These are phyloP conservation scores for Paraurostyla sp. DNA, from an alignment of 73 alveolate species.

Conservation along the genomic window DNA sequence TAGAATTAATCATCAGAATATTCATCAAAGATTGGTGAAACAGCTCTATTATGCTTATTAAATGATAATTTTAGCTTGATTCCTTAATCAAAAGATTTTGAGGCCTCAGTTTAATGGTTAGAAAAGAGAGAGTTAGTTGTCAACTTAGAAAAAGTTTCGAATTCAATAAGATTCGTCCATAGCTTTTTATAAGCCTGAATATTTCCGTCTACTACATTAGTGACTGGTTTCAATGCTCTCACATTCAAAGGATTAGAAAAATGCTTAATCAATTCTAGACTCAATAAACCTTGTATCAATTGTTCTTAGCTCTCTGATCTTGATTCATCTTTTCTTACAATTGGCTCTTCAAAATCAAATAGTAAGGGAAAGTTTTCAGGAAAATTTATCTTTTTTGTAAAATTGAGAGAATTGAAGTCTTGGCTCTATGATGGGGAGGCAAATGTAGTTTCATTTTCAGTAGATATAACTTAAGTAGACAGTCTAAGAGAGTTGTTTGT, in stretches of 20 bases:
- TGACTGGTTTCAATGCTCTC: conserved; percentile 19
- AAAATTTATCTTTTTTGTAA: too few relatives aligned
- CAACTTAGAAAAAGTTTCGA: conserved; percentile 8
- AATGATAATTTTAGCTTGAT: not conserved
- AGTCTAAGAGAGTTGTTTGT: too few relatives aligned
- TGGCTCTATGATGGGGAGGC: too few relatives aligned
- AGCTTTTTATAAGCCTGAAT: not conserved
- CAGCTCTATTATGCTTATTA: not conserved
- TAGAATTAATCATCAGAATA: not conserved
- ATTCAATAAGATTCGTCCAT: conserved; percentile 18
- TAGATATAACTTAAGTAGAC: too few relatives aligned
- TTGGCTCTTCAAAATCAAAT: too few relatives aligned
- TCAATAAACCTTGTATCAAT: not conserved
- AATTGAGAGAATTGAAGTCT: too few relatives aligned
- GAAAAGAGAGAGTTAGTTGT: not conserved
- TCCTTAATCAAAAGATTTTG: not conserved
- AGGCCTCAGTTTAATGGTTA: not conserved
- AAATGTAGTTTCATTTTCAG: too few relatives aligned
- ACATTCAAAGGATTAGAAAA: not conserved
- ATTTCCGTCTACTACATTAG: conserved; percentile 40
- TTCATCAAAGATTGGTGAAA: not conserved
- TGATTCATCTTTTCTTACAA: not conserved
- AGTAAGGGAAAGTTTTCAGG: too few relatives aligned
- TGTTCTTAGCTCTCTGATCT: not conserved
- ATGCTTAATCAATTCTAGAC: conserved; percentile 2